Conservation (phyloP, 768 basidiomycete genomes). For the Amanita jacksonii region DNA sequence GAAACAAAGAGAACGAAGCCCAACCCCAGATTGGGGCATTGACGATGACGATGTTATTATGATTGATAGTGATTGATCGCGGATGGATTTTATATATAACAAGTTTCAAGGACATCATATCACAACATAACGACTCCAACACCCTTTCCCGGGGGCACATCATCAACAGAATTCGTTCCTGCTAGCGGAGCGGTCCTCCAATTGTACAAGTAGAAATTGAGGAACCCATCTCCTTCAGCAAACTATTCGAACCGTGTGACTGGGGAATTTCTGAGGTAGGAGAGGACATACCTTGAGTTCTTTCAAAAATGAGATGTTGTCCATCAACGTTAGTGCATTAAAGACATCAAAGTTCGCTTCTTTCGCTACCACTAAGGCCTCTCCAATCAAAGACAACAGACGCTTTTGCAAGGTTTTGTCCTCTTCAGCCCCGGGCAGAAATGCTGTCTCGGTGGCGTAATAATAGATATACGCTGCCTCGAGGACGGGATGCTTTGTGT, state of each 20-base stretch:
- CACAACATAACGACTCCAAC: slow-evolving; percentile 94
- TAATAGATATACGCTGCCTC: slow-evolving; percentile 96
- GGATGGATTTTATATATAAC: slow-evolving; percentile 8
- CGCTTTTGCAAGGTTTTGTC: slow-evolving; percentile 57
- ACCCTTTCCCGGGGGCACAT: slow-evolving; percentile 57
- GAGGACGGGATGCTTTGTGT: slow-evolving; percentile 57
- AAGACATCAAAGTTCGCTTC: slow-evolving; percentile 91
- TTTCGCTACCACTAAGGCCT: slow-evolving; percentile 75
- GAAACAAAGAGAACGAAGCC: slow-evolving; percentile 42
- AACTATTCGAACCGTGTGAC: slow-evolving; percentile 46
- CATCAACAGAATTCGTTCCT: slow-evolving; percentile 50
- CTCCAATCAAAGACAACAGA: slow-evolving; percentile 61
- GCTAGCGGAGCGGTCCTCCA: slow-evolving; percentile 81
- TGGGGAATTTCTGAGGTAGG: background rate
- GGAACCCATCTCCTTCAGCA: slow-evolving; percentile 82
- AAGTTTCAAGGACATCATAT: slow-evolving; percentile 6
- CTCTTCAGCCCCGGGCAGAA: slow-evolving; percentile 51
- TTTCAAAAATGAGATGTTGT: slow-evolving; percentile 74
- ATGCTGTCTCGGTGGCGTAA: slow-evolving; percentile 78
- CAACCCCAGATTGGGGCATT: slow-evolving; percentile 77
- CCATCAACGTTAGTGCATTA: slow-evolving; percentile 92
- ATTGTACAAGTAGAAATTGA: slow-evolving; percentile 93
- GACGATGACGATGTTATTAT: slow-evolving; percentile 78
- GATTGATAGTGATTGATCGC: slow-evolving; percentile 66
- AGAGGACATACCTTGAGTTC: slow-evolving; percentile 63